Conservation (phyloP, 768 basidiomycete species). For the Hericium rajendrae region DNA sequence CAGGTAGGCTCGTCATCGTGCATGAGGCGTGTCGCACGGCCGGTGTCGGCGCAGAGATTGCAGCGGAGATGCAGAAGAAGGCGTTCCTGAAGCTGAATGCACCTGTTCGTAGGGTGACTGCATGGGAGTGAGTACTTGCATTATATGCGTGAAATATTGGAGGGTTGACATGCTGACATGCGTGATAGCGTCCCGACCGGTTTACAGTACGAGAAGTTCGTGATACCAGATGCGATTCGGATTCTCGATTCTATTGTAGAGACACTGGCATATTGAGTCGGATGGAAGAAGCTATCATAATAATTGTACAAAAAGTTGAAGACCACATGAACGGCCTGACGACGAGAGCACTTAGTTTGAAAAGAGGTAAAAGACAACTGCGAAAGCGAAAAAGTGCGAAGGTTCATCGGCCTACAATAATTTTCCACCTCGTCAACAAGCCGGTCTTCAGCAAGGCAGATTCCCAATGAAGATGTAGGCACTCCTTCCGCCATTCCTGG, state of each 20-base stretch:
- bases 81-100: constrained; percentile 86
- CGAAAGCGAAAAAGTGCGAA: neutral
- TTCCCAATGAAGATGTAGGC: constrained; percentile 42
- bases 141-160: neutral
- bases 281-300: constrained; percentile 18
- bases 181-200: constrained; percentile 63
- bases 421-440: constrained; percentile 38
- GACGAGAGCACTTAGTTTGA: neutral
- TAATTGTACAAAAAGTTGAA: constrained; percentile 6
- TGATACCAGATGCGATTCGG: constrained; percentile 80
- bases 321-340: neutral
- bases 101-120: constrained; percentile 77
- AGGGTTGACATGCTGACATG: constrained; percentile 2
- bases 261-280: constrained; percentile 49
- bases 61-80: constrained; percentile 81
- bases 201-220: constrained; percentile 85
- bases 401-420: constrained; percentile 18
- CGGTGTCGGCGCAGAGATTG: constrained; percentile 85
- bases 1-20: constrained; percentile 78
- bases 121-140: constrained; percentile 78
- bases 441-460: constrained; percentile 37
- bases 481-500: constrained; percentile 35
- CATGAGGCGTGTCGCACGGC: constrained; percentile 87
- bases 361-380: neutral
- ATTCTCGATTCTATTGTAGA: constrained; percentile 78